These are phyloP conservation scores for Ceratobasidium sp. DNA, from an alignment of 1,284 basidiomycete genomes.

Conservation along the genomic window DNA sequence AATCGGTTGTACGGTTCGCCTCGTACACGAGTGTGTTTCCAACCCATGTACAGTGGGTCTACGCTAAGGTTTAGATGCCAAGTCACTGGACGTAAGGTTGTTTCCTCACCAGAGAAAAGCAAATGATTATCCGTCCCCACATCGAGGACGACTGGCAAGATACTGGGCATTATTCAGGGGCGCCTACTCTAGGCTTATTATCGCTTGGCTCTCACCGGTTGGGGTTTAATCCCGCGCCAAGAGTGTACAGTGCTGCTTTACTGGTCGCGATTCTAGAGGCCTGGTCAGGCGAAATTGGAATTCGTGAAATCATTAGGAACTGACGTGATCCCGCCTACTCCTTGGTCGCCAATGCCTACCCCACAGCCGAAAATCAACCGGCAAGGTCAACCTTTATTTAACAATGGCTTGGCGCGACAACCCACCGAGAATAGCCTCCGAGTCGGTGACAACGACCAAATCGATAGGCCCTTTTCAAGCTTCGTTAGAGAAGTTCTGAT, in stretches of 20 bases:
- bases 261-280: slow-evolving; percentile 40
- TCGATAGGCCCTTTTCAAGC: slow-evolving; percentile 58
- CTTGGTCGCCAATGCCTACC: slow-evolving; percentile 58
- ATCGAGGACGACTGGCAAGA: slow-evolving; percentile 71
- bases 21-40: slow-evolving; percentile 64
- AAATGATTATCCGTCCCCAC: slow-evolving; percentile 77
- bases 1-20: slow-evolving; percentile 73
- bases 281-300: not conserved
- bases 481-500: slow-evolving; percentile 49
- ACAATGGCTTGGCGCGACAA: slow-evolving; percentile 44
- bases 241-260: slow-evolving; percentile 41
- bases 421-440: slow-evolving; percentile 73
- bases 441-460: slow-evolving; percentile 79
- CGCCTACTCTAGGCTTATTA: not conserved
- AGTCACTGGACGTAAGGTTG: not conserved
- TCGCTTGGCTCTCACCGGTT: slow-evolving; percentile 33
- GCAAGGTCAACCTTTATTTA: not conserved
- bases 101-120: slow-evolving; percentile 41
- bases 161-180: slow-evolving; percentile 54
- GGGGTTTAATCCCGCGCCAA: slow-evolving; percentile 41
- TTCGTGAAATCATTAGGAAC: not conserved
- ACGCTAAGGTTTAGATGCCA: not conserved
- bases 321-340: slow-evolving; percentile 61
- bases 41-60: slow-evolving; percentile 57
- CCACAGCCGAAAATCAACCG: slow-evolving; percentile 20